Base-by-base conservation (phyloP, 768 basidiomycete species). In the Collybiopsis luxurians region DNA sequence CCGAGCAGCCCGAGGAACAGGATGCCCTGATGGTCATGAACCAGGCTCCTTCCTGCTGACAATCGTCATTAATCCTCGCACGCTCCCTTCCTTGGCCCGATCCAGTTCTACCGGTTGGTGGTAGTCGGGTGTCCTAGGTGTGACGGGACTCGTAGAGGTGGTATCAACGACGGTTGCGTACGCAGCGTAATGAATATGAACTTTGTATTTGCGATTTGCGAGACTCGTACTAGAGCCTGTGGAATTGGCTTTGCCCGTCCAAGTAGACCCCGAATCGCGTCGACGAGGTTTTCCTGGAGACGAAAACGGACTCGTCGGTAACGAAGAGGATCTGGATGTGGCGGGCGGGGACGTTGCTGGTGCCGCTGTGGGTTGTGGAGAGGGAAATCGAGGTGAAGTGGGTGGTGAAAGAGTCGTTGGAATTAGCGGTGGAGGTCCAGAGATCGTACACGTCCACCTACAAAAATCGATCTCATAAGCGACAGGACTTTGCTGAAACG, bases 331-430 rank as follows among this genome's bases (percentile, higher is more conserved):
- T 19, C 34, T 49, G 17, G 27, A 34, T 7, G 34, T 28, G 6
- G 31, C 73, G 23, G 81, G 48, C 13, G 12, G 10, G 4, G 19
- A 17, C n/a, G 19, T 34, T 17, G 48, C n/a, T 9, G n/a, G 17
- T n/a, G 48, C 21, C 12, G 42, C 58, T 73, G 46, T 47, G 66
- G 40, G 65, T 65, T 55, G 69, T 64, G 34, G 54, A 72, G 21
- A 66, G 66, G 30, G 59, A 68, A 53, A 19, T 49, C 34, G 48
- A 10, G 34, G 23, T 23, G 50, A 23, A 19, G 50, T 42, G 65
- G 53, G 63, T 66, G 46, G 47, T 67, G 43, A 66, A 66, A 55
- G 69, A 64, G 34, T 53, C 72, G 21, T 66, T 67, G 30, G 59
- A 68, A 53, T 17, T 49, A 21, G 48, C 12, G 34, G 23, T 36